Evolutionary conservation across 2,329 filamentous ascomycete species (phyloP), one percentile per base, ranked within the genome.

Genomic region (Penicillium sp.): DNA sequence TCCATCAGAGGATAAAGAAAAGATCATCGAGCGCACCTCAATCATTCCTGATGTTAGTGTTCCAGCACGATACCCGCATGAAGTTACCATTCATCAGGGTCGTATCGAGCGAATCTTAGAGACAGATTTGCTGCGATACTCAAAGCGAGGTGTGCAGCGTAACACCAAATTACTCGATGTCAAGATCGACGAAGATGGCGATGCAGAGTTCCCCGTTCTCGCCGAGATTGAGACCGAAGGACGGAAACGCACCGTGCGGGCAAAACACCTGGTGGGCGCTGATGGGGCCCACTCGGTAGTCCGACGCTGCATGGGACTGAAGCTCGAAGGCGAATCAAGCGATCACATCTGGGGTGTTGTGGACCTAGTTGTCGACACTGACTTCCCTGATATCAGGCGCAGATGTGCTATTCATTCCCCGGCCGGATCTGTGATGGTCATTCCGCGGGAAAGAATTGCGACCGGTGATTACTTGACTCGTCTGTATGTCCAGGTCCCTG

Each of bases 351-450:
- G 88, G 87, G 87, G 87, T 44, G 88, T 90, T 22, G 88, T 90
- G 77, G 88, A 90, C 65, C 82, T 88, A 27, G 85, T 90, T 2
- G 84, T 88, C 24, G 79, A 83, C 64, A 90, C 88, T 0, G 80
- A 90, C 64, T 90, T 91, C 59, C 88, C 88, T 0, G 88, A 93
- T 67, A 89, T 92, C 64, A 87, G 89, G 78, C 87, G 88, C 79
- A 87, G 88, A 77, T 88, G 85, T 64, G 88, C 86, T 0, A 88
- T 92, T 55, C 88, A 90, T 68, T 90, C 88, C 4, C 79, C 83
- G 46, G 78, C 87, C 54, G 88, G 88, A 1, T 90, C 88, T 18
- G 86, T 92, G 66, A 89, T 92, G 83, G 84, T 92, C 8, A 91
- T 92, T 49, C 89, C 88, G 0, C 80, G 87, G 21, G 88, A 90